Percentiles rank a stretch among this genome's conserved stretches.
Conservation (phyloP, 495 filamentous ascomycete species). For the Podospora australis region DNA sequence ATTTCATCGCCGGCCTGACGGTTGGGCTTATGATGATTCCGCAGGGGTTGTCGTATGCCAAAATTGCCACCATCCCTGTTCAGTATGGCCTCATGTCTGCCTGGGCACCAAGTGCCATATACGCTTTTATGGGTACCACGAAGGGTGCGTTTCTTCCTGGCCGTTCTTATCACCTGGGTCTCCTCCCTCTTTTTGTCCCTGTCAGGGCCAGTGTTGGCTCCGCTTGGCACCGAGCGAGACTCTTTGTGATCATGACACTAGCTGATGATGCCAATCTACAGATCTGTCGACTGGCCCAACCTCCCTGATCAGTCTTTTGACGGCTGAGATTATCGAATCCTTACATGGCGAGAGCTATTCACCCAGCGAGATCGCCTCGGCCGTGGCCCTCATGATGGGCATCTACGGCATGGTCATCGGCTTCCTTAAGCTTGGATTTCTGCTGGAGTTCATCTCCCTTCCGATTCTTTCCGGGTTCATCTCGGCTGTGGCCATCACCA, state of each 20-base stretch:
- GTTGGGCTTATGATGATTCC: conserved; percentile 48
- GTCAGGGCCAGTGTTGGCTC: no score
- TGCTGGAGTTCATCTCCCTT: conserved; percentile 47
- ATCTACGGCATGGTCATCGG: conserved; percentile 45
- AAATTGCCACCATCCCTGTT: conserved; percentile 47
- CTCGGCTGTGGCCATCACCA: conserved; percentile 44
- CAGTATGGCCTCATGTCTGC: conserved; percentile 47
- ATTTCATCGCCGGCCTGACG: conserved; percentile 45
- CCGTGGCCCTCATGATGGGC: conserved; percentile 46
- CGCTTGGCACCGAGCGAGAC: no score
- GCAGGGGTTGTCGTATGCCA: conserved; percentile 45
- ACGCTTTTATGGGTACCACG: conserved; percentile 50
- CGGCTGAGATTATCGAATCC: conserved; percentile 40
- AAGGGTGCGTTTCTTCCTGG: no score
- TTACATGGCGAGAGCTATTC: conserved; percentile 31
- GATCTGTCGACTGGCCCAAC: conserved; percentile 48
- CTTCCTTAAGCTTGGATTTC: conserved; percentile 45
- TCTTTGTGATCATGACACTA: conserved; percentile 1
- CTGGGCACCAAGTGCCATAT: conserved; percentile 46
- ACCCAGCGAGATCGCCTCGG: conserved; percentile 39
- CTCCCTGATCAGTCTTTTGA: conserved; percentile 45
- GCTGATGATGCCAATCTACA: conserved; percentile 4
- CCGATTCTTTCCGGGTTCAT: conserved; percentile 47
- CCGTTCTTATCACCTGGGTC: no score
- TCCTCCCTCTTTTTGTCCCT: no score